These are phyloP conservation scores for Mediolabrus comicus DNA, from an alignment of 108 stramenopile genomes.

Conservation along the genomic window DNA sequence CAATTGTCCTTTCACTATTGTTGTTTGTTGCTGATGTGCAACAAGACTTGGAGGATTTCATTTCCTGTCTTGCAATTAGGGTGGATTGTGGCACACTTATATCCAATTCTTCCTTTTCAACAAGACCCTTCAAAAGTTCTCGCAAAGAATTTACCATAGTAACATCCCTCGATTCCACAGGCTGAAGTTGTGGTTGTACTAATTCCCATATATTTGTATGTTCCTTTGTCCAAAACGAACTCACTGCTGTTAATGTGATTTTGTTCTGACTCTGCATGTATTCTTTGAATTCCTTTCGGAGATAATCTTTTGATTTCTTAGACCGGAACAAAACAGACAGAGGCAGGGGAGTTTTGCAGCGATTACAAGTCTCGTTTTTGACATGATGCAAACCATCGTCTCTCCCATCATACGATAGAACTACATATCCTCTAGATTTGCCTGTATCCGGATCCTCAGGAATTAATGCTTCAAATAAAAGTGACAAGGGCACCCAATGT, in stretches of 20 bases:
- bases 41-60: slow-evolving; percentile 5
- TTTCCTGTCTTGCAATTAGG: not conserved
- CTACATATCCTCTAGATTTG: slow-evolving; percentile 76
- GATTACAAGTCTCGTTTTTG: not conserved
- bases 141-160: slow-evolving; percentile 29
- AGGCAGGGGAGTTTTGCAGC: slow-evolving; percentile 29
- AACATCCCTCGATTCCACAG: slow-evolving; percentile 38
- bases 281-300: slow-evolving; percentile 54
- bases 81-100: not conserved
- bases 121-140: slow-evolving; percentile 10
- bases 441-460: slow-evolving; percentile 78
- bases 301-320: slow-evolving; percentile 47
- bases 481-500: slow-evolving; percentile 63
- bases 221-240: slow-evolving; percentile 60
- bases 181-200: slow-evolving; percentile 54
- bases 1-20: slow-evolving; percentile 12
- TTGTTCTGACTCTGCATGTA: slow-evolving; percentile 36
- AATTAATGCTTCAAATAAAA: slow-evolving; percentile 64
- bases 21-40: slow-evolving; percentile 8
- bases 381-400: not conserved
- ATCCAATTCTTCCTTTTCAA: not conserved
- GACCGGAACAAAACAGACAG: slow-evolving; percentile 68
- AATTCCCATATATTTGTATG: slow-evolving; percentile 58
- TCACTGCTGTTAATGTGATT: slow-evolving; percentile 44
- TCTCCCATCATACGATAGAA: slow-evolving; percentile 48